phyloP scores from a whole-genome alignment of 2,329 filamentous ascomycete species.

The Cyclaneusma minus region DNA sequence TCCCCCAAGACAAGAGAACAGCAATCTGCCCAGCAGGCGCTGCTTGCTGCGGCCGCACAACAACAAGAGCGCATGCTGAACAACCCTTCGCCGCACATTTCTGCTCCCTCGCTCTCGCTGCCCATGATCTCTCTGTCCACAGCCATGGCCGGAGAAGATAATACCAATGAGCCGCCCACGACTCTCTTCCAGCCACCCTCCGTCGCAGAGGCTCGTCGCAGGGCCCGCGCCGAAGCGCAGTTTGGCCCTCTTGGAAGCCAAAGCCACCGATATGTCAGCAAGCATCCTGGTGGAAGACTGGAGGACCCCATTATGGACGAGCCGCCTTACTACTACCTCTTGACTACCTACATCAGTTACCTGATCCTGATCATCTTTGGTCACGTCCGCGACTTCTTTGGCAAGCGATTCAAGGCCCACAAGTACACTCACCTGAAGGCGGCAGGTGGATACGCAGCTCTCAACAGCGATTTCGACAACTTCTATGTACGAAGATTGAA shows the following conservation, averaged over 20 bases:
- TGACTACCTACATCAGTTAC: slow-evolving; percentile 98
- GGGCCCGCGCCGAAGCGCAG: slow-evolving; percentile 70
- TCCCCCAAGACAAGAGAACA: slow-evolving; percentile 62
- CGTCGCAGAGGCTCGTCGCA: slow-evolving; percentile 62
- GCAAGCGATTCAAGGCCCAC: slow-evolving; percentile 82
- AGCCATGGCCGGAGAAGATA: slow-evolving; percentile 60
- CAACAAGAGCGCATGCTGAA: slow-evolving; percentile 39
- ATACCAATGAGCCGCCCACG: slow-evolving; percentile 56
- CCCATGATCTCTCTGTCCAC: slow-evolving; percentile 88
- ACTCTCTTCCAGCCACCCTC: slow-evolving; percentile 81
- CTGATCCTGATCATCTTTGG: slow-evolving; percentile 89
- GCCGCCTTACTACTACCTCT: slow-evolving; percentile 88
- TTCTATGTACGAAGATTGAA: slow-evolving; percentile 93
- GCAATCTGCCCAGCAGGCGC: slow-evolving; percentile 47
- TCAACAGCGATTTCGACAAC: slow-evolving; percentile 98
- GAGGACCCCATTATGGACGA: slow-evolving; percentile 82
- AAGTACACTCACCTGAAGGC: slow-evolving; percentile 68
- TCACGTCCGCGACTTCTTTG: slow-evolving; percentile 93
- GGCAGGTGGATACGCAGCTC: slow-evolving; percentile 77
- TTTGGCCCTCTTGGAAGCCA: slow-evolving; percentile 75
- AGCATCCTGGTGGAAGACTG: slow-evolving; percentile 68
- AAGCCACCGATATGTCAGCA: slow-evolving; percentile 77
- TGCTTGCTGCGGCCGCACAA: slow-evolving; percentile 43
- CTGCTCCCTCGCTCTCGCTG: slow-evolving; percentile 58
- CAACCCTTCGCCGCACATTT: slow-evolving; percentile 45